Evolutionary conservation across 2,329 filamentous ascomycete species (phyloP), one percentile per base, ranked within the genome.

Genomic region (Neopestalotiopsis clavispora): DNA sequence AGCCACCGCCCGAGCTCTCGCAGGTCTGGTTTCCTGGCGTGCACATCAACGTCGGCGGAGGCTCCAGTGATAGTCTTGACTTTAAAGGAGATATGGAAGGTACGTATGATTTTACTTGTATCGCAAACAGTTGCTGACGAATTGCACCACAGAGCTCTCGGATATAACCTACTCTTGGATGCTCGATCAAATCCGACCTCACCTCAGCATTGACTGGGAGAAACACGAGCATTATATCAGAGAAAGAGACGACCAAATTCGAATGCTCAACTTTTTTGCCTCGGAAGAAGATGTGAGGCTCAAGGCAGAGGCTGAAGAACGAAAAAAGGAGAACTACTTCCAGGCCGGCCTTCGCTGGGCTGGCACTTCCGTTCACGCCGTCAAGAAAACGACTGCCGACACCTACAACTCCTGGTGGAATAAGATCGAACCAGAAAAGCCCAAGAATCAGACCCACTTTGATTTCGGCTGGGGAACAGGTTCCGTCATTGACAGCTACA

Each of bases 11-110:
- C 0, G 68, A 80, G 32, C 75, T 87, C 34, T 80, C 82, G 20
- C 86, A 88, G 74, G 83, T 85, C 9, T 88, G 86, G 86, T 88
- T 88, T 68, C 85, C 86, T 0, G 86, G 86, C 12, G 82, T 80
- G 28, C 86, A 89, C 71, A 80, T 82, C 10, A 85, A 87, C 67
- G 77, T 87, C 2, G 86, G 86, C 3, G 86, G 86, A 40, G 83
- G 84, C 0, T 83, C 81, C 56, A 66, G 65, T 4, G 75, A 78
- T 23, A 73, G 76, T 7, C 45, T 62, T 30, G 69, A 61, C 30
- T 65, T 45, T 45, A 70, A 67, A 57, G 71, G 66, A 30, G 71
- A 66, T 28, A 69, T 70, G 45, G 69, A 71, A 65, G 68, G 69
- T 71, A 57, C 20, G 20, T 60, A 52, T 52, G 45, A 52, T 17